Evolutionary conservation across 1,284 basidiomycete species (phyloP).

Genomic region (Xerocomus tenax): DNA sequence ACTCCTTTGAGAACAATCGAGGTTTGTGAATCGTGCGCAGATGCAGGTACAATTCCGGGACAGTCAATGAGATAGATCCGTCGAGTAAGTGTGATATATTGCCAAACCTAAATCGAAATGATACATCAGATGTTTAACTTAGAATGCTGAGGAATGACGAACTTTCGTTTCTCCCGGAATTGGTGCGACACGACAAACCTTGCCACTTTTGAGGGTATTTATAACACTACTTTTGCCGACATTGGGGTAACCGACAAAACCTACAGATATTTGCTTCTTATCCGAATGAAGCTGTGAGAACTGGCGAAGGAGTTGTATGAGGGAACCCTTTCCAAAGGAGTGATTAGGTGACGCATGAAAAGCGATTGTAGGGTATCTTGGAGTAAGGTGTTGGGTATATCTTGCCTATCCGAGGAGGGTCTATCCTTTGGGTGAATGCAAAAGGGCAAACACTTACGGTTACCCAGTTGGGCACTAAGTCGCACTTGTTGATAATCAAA

Average conservation of each 20-base stretch:
- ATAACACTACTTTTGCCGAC: slow-evolving; percentile 97
- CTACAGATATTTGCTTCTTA: slow-evolving; percentile 98
- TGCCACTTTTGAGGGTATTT: slow-evolving; percentile 97
- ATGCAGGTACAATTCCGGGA: slow-evolving; percentile 94
- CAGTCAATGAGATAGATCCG: slow-evolving; percentile 99
- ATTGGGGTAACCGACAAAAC: slow-evolving; percentile 97
- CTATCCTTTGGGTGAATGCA: background rate
- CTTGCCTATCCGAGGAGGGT: slow-evolving; percentile 57
- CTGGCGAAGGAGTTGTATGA: slow-evolving; percentile 94
- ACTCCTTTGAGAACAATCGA: slow-evolving; percentile 95
- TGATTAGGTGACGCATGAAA: slow-evolving; percentile 99
- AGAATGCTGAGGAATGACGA: slow-evolving; percentile 13
- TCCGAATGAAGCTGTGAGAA: slow-evolving; percentile 96
- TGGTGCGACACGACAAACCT: slow-evolving; percentile 95
- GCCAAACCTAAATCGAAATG: slow-evolving; percentile 69
- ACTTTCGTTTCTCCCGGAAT: slow-evolving; percentile 98
- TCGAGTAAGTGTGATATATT: slow-evolving; percentile 94
- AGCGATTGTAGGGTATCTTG: slow-evolving; percentile 90
- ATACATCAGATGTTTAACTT: slow-evolving; percentile 6
- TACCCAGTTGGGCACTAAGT: slow-evolving; percentile 97
- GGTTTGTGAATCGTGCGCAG: slow-evolving; percentile 84
- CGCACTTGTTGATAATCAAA: slow-evolving; percentile 96
- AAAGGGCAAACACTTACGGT: slow-evolving; percentile 57
- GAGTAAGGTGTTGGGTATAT: slow-evolving; percentile 93
- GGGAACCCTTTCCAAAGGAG: slow-evolving; percentile 95